Evolutionary conservation across 2,329 filamentous ascomycete species (phyloP), one percentile per base, ranked within the genome.

Genomic region (Xylariaceae sp.): DNA sequence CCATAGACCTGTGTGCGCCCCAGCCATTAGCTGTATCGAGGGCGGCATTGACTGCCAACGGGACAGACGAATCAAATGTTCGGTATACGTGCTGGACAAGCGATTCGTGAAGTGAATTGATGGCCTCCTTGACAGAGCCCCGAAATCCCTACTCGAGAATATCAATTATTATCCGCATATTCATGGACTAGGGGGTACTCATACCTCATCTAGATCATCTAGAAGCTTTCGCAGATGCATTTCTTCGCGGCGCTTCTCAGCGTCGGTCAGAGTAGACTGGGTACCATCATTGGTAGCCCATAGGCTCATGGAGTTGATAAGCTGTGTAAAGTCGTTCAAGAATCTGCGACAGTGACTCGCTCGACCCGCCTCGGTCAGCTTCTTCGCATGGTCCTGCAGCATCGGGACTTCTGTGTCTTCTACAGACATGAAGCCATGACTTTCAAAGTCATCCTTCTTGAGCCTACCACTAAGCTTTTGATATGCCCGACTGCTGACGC

Each of bases 401-500:
- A 79, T 75, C 1, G 84, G 84, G 2, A 88, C 77, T 64, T 82
- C 84, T 0, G 86, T 89, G 55, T 88, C 79, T 2, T 82, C 75
- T 0, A 73, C 41, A 2, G 73, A 69, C 1, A 70, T 68, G 65
- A 87, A 89, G 0, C 85, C 84, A 12, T 67, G 44, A 0, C 83
- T 83, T 7, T 65, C 49, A 10, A 72, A 62, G 1, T 74, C 71
- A 50, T 89, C 85, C 43, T 81, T 80, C 50, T 74, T 67, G 7
- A 87, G 65, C 2, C 81, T 76, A 1, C 81, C 83, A 40, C 75
- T 74, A n/a, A 89, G 70, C 62, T 85, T 84, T 62, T 89, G 85
- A 51, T 87, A 89, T 0, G 81, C 85, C 44, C 81, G 74, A 45
- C 81, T 83, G 54, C 82, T 86, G 16, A 89, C 82, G 58, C 85